These are phyloP conservation scores for Abrus precatorius DNA, from an alignment of 306 rosid species.

Conservation along the genomic window DNA sequence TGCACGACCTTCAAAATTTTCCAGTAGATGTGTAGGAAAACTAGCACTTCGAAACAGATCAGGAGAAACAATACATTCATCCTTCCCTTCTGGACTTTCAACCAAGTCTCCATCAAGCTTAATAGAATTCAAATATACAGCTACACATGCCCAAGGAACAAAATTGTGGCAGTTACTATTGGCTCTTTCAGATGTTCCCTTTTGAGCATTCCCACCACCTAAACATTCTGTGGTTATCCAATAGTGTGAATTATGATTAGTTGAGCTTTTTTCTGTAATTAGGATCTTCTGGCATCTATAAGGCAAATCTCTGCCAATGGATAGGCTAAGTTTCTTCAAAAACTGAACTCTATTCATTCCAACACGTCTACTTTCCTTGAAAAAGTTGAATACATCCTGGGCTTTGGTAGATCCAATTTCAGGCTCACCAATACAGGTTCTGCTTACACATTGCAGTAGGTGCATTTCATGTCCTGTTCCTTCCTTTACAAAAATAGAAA, in stretches of 20 bases:
- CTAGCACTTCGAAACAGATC: conserved; percentile 62
- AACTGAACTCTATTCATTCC: conserved; percentile 82
- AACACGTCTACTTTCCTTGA: conserved; percentile 61
- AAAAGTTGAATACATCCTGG: conserved; percentile 73
- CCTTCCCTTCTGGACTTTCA: conserved; percentile 52
- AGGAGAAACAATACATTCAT: conserved; percentile 51
- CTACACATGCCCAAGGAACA: conserved; percentile 99
- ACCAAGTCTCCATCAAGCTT: conserved; percentile 57
- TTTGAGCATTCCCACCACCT: conserved; percentile 71
- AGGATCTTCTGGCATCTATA: conserved; percentile 77
- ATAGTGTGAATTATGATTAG: conserved; percentile 69
- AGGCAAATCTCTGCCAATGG: conserved; percentile 71
- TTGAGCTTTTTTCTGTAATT: conserved; percentile 67
- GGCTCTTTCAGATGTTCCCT: conserved; percentile 56
- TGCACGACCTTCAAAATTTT: conserved; percentile 88
- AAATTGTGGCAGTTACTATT: conserved; percentile 64
- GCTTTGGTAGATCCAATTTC: conserved; percentile 63
- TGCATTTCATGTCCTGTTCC: conserved; percentile 86
- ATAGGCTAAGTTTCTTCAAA: conserved; percentile 73
- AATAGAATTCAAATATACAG: conserved; percentile 79
- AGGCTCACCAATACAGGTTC: conserved; percentile 70
- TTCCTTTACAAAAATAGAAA: conserved; percentile 88
- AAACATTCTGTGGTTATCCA: conserved; percentile 94
- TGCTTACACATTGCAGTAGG: conserved; percentile 77
- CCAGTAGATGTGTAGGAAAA: conserved; percentile 59